Conservation (phyloP, 495 filamentous ascomycete species). For the Stereocaulon alpinum region DNA sequence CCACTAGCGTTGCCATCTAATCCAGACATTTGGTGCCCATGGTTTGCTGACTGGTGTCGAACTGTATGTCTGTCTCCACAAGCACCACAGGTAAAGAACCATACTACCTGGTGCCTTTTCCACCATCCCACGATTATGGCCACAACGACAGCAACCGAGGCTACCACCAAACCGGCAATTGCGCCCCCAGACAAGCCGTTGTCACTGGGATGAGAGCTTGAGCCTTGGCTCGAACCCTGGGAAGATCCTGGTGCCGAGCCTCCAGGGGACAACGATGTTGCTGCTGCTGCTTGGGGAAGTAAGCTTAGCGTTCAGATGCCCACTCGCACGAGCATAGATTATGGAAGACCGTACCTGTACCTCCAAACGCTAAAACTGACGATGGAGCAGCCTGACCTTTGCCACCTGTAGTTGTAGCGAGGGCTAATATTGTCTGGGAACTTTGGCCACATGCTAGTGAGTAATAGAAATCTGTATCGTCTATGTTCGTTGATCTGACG, state of each 20-base stretch:
- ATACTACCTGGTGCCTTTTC: constrained; percentile 6
- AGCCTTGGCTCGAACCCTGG: too few species aligned
- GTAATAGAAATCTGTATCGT: neutral
- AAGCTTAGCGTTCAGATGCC: too few species aligned
- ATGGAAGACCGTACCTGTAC: too few species aligned
- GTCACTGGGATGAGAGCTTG: neutral
- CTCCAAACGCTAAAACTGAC: too few species aligned
- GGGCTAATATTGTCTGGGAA: neutral
- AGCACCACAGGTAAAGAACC: neutral
- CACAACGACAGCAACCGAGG: neutral
- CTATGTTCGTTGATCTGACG: neutral
- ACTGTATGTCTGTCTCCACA: neutral
- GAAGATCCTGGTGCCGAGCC: neutral
- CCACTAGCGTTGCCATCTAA: too few species aligned
- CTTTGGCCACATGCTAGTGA: neutral
- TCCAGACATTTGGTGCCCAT: neutral
- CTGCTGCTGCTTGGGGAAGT: too few species aligned
- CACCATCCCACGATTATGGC: neutral
- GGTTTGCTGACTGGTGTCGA: neutral
- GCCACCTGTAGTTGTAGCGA: neutral
- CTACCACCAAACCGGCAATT: neutral
- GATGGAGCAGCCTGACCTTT: too few species aligned
- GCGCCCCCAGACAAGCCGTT: neutral
- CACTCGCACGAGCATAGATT: too few species aligned
- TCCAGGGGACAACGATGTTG: too few species aligned